Base-by-base conservation (phyloP, 108 stramenopile genomes). In the Chaetoceros muelleri region DNA sequence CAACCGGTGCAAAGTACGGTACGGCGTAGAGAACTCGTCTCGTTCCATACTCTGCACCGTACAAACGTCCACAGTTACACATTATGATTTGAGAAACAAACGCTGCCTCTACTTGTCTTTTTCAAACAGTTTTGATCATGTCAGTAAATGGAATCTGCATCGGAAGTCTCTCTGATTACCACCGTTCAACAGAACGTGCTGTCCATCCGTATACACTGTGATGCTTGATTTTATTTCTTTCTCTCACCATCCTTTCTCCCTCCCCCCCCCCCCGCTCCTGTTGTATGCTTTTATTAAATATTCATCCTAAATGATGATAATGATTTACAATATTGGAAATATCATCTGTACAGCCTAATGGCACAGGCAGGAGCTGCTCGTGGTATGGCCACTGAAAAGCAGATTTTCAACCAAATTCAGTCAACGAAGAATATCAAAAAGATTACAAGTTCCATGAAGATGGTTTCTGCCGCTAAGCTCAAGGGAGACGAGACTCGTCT, bases 381-480 rank as follows among this genome's bases (percentile, higher is more conserved):
- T 79, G 84, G 85, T 52, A 92, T 92, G 90, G 90, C 90, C 18
- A 92, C 90, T 46, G 90, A 92, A 63, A 92, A 92, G 73, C 89
- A 90, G 65, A 85, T 96, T 81, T 82, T 58, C 53, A 93, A 87
- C 67, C 95, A 97, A 58, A 99, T 99, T 65, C 74, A 80, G 61
- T 94, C 97, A 1, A 99, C 99, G 44, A 94, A 95, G 73, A 98
- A 98, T 81, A 96, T 99, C 66, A 71, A 82, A 53, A 99, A 99
- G 85, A 98, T 99, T 74, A 99, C 99, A 1, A 71, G 81, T 64
- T 98, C 97, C 47, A 99, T 99, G 98, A 99, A 99, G 78, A 97
- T 99, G 98, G 99, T 99, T 60, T 95, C 96, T 56, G 98, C 99
- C 21, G 96, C 99, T 71, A 99, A 99, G 87, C 78, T 99, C 40